Percentiles rank a stretch among this genome's conserved stretches.
Evolutionary conservation across 768 basidiomycete species (phyloP).

Genomic region (Tricholoma matsutake): DNA sequence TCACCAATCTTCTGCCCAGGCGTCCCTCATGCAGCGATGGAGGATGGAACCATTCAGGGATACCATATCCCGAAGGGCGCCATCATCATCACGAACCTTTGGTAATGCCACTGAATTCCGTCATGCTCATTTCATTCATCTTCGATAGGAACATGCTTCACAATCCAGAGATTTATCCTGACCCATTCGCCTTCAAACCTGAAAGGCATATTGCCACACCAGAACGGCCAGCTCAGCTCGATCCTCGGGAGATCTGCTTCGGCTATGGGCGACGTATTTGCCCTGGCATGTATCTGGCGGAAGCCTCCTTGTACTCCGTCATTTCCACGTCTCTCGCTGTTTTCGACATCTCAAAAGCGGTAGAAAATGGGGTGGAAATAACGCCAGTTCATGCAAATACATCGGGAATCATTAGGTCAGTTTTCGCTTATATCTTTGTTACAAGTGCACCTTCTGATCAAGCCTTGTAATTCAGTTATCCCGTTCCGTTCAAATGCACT

Average conservation of each 20-base stretch:
- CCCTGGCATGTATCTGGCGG: constrained; percentile 50
- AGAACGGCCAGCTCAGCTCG: constrained; percentile 30
- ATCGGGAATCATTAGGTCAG: constrained; percentile 44
- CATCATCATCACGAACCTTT: constrained; percentile 44
- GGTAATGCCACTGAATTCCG: constrained; percentile 23
- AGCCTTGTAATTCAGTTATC: constrained; percentile 21
- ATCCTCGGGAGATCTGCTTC: constrained; percentile 42
- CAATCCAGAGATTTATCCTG: constrained; percentile 46
- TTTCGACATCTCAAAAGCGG: constrained; percentile 43
- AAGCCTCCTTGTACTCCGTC: constrained; percentile 45
- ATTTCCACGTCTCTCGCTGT: constrained; percentile 43
- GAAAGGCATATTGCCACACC: constrained; percentile 37
- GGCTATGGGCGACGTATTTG: constrained; percentile 48
- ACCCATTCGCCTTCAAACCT: constrained; percentile 48
- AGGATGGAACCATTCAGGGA: constrained; percentile 41
- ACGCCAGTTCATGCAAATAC: constrained; percentile 44
- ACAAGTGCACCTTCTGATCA: neutral
- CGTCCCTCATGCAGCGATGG: constrained; percentile 42
- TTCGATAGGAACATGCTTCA: constrained; percentile 50
- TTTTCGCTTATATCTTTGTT: neutral
- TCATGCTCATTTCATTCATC: neutral
- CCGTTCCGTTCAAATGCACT: constrained; percentile 32
- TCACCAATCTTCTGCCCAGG: constrained; percentile 21
- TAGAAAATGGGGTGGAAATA: constrained; percentile 44
- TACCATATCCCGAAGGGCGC: constrained; percentile 49